Base-by-base conservation (phyloP, 225 moss, liverwort and hornwort genomes). In the Climacium dendroides region DNA sequence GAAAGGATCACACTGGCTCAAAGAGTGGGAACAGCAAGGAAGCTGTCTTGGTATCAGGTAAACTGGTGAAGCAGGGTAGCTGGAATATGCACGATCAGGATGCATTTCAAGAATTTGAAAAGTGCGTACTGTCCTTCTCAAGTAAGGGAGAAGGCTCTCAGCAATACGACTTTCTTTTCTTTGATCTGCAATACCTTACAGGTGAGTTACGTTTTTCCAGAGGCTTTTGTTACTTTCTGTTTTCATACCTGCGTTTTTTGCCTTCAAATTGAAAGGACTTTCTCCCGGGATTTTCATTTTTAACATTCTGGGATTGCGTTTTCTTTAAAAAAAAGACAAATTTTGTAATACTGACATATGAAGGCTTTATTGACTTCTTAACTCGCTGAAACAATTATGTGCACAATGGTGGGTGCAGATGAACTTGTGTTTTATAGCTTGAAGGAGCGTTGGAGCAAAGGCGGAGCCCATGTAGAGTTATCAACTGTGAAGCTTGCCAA, bases 381-480 rank as follows among this genome's bases (percentile, higher is more conserved):
- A 73, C 28, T 82, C 29, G 53, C 61, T 82, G 29, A 86, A 77
- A 67, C 53, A 58, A 22, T 71, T 86, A 15, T 86, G 59, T 82
- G 58, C n/a, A 26, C 19, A 69, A 89, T 75, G 87, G 82, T 82
- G 78, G 39, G 39, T 87, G 82, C 92, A 97, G 96, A 97, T 90
- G 96, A 97, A 89, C 96, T 97, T 81, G 95, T 95, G 52, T 96
- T 96, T 74, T 96, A 95, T 78, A 95, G 97, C 89, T 90, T 97
- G 84, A 97, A 97, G 89, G 97, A 97, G 89, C 94, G 96, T 75
- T 97, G 95, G 97, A 95, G 95, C 91, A 94, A 95, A 94, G 97
- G 96, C 63, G 95, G 92, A 87, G 94, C 90, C 78, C 93, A 94
- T 9, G 89, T 97, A 52, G 97, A 96, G 86, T 87, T 97, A 73